phyloP scores from a whole-genome alignment of 495 filamentous ascomycete genomes.

The Pyrenopolyporus hunteri region DNA sequence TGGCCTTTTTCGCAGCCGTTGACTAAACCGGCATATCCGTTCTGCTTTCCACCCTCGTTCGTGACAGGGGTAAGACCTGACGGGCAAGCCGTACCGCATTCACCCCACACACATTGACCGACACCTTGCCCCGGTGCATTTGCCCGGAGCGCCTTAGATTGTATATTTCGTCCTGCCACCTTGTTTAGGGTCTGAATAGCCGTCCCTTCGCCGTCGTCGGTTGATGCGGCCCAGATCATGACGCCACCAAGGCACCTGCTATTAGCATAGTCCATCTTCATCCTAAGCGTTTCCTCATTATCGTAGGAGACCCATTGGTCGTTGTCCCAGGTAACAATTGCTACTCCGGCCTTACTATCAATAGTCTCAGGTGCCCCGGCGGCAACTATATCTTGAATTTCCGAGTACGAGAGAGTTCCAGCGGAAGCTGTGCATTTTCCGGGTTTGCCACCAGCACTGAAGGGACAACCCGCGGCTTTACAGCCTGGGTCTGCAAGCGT shows the following conservation, averaged over 20 bases:
- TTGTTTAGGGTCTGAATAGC: too few relatives aligned
- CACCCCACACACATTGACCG: too few relatives aligned
- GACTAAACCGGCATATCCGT: too few relatives aligned
- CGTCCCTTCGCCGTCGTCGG: too few relatives aligned
- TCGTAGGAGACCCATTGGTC: constrained; percentile 58
- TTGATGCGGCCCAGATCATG: too few relatives aligned
- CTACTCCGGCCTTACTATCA: constrained; percentile 41
- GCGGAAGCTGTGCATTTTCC: constrained; percentile 41
- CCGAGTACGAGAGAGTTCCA: constrained; percentile 46
- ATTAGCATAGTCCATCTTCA: constrained; percentile 50
- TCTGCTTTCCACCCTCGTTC: too few relatives aligned
- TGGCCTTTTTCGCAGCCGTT: too few relatives aligned
- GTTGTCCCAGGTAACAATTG: constrained; percentile 44
- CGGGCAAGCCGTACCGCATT: too few relatives aligned
- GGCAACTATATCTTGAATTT: constrained; percentile 45
- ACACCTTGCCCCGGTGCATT: too few relatives aligned
- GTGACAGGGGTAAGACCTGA: too few relatives aligned
- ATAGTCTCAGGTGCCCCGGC: not conserved
- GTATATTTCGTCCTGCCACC: too few relatives aligned
- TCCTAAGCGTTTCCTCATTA: constrained; percentile 46
- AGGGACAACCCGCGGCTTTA: constrained; percentile 37
- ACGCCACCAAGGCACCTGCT: constrained; percentile 36
- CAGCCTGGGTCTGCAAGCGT: constrained; percentile 26
- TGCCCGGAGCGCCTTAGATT: too few relatives aligned
- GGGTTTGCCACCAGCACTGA: constrained; percentile 23